Percentiles rank a stretch among this genome's conserved stretches.
Evolutionary conservation across 345 rosid species (phyloP).

Genomic region (Excoecaria agallocha): DNA sequence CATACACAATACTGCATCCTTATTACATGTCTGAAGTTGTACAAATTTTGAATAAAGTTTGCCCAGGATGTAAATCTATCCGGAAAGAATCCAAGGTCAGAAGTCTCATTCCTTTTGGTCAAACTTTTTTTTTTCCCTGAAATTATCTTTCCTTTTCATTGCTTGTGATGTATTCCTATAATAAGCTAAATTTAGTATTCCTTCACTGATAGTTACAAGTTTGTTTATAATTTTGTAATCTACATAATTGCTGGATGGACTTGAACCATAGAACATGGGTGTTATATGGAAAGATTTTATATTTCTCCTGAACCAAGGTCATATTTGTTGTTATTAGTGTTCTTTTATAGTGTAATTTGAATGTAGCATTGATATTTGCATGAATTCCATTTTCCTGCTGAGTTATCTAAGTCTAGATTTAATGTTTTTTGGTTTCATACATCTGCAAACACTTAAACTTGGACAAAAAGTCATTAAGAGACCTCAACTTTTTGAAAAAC

Average conservation of each 20-base stretch:
- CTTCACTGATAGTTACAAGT: background rate
- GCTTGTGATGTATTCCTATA: background rate
- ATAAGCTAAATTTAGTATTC: background rate
- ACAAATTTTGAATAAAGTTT: constrained; percentile 60
- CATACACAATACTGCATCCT: constrained; percentile 55
- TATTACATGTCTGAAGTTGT: constrained; percentile 66
- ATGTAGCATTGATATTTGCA: background rate
- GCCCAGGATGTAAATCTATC: constrained; percentile 83
- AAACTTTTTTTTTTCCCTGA: background rate
- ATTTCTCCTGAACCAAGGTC: background rate
- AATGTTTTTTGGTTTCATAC: no score
- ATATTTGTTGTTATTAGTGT: background rate
- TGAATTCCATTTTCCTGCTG: background rate
- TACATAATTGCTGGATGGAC: background rate
- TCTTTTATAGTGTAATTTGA: background rate
- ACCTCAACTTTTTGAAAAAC: no score
- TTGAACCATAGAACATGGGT: constrained; percentile 1
- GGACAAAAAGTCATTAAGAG: no score
- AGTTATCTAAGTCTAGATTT: background rate
- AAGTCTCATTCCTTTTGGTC: constrained; percentile 24
- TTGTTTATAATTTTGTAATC: background rate
- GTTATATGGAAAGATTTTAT: background rate
- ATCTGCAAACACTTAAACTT: no score
- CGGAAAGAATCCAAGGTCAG: constrained; percentile 64
- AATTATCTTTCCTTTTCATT: background rate